Evolutionary conservation across 805 yeast species (phyloP), one percentile per base, ranked within the genome.

Genomic region (Limtongia smithiae): DNA sequence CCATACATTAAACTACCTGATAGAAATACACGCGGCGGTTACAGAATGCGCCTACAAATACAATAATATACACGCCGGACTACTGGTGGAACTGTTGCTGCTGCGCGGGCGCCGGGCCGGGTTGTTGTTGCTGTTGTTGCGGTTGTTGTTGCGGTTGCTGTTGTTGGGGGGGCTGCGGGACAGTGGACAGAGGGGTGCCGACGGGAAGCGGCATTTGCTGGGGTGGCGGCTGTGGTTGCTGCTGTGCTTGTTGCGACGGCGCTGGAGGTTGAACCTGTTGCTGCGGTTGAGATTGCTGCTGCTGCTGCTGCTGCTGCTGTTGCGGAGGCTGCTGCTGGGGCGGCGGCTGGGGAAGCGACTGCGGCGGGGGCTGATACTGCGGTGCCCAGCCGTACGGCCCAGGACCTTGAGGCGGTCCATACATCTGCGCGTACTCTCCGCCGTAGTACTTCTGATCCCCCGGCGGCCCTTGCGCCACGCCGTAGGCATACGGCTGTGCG

Each of bases 251-350:
- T n/a, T 17, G 42, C 20, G 12, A 15, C 8, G 22, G 35, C 15
- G 39, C 51, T 52, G 58, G 57, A 3, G 15, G 36, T 20, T 31
- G 25, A n/a, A n/a, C n/a, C 37, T 41, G 44, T 8, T 36, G 45
- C 37, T 27, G 38, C 28, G 37, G 50, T 20, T 37, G 44, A 11
- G 37, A 42, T 4, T 35, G 32, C n/a, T 39, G 45, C 41, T 32
- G 55, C 58, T 62, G 59, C 15, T 48, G 46, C 21, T 30, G 48
- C 30, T 38, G 32, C 28, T 30, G 41, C 25, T 43, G 51, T 15
- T 41, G 20, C 14, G 37, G 44, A 15, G 28, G 47, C 8, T 22
- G 39, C 30, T 27, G 44, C n/a, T 37, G 40, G 25, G 17, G 46
- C 39, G 31, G 14, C 21, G n/a, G 33, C 14, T 20, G 43, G 14